Evolutionary conservation across 441 rosid genomes (phyloP).

Genomic region (Francoa sonchifolia): DNA sequence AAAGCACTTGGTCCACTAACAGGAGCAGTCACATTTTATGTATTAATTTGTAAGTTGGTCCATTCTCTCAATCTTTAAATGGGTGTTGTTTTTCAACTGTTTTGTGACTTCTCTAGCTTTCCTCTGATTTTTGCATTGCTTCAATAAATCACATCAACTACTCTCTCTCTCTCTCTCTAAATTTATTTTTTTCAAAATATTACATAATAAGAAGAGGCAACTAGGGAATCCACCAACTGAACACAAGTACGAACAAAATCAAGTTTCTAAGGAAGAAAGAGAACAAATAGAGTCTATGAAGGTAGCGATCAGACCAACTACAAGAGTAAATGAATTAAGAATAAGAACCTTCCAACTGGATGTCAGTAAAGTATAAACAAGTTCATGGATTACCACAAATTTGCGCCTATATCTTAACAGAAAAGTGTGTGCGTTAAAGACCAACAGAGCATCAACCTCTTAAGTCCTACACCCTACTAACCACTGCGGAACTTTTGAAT

Average conservation of each 20-base stretch:
- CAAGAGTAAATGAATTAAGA: conserved; percentile 17
- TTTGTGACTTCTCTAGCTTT: no score
- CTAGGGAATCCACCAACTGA: no score
- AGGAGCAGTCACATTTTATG: no score
- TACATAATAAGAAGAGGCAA: no score
- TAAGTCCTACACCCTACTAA: conserved; percentile 55
- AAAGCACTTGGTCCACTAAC: no score
- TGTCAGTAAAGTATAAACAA: conserved; percentile 28
- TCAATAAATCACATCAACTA: no score
- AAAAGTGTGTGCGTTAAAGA: conserved; percentile 8
- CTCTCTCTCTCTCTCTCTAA: no score
- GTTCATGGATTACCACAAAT: conserved; percentile 24
- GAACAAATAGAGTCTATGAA: background rate
- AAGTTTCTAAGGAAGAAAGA: background rate
- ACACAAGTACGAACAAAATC: background rate
- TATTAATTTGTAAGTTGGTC: no score
- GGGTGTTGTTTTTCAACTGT: no score
- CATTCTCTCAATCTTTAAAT: no score
- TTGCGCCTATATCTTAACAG: conserved; percentile 27
- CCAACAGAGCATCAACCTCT: conserved; percentile 8
- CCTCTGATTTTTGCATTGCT: no score
- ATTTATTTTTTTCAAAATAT: no score
- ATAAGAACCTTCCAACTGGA: conserved; percentile 24
- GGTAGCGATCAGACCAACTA: conserved; percentile 16
- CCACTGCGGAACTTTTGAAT: conserved; percentile 65